phyloP scores from a whole-genome alignment of 1,284 basidiomycete species.

The Rhodotorula sp. region DNA sequence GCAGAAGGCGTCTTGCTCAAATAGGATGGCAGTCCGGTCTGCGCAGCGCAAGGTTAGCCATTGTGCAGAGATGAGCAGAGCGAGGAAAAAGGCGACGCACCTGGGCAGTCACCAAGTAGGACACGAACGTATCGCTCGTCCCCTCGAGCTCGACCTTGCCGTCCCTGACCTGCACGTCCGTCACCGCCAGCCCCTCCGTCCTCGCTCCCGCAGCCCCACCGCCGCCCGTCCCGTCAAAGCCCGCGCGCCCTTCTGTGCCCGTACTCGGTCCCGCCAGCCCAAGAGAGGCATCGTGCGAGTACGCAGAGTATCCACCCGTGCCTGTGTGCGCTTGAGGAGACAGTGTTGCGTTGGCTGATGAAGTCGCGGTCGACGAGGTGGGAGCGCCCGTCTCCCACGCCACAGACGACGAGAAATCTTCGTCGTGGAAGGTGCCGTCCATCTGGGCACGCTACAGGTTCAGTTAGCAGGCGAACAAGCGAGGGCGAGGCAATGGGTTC shows the following conservation, averaged over 20 bases:
- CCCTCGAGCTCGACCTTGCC: constrained; percentile 93
- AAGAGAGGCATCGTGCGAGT: constrained; percentile 8
- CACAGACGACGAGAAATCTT: constrained; percentile 25
- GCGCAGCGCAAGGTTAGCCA: constrained; percentile 7
- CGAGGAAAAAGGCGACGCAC: constrained; percentile 54
- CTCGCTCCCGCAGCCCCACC: not conserved
- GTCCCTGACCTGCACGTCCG: constrained; percentile 71
- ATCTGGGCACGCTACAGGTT: not conserved
- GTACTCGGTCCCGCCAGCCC: not conserved
- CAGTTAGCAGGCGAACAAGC: not conserved
- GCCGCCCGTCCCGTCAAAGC: not conserved
- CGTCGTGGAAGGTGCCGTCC: constrained; percentile 9
- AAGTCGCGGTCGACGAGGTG: not conserved
- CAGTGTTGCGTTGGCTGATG: not conserved
- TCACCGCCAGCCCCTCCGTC: not conserved
- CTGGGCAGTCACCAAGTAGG: constrained; percentile 86
- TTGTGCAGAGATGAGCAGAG: not conserved
- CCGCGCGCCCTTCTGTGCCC: not conserved
- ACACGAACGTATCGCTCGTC: constrained; percentile 94
- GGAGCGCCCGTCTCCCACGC: constrained; percentile 31
- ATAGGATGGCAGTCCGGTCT: constrained; percentile 82
- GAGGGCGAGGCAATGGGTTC: not conserved
- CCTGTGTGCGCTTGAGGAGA: not conserved
- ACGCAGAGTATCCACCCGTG: constrained; percentile 14
- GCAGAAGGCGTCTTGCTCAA: constrained; percentile 67